Evolutionary conservation across 768 basidiomycete species (phyloP), one percentile per base, ranked within the genome.

Genomic region (Psilocybe cyanescens): DNA sequence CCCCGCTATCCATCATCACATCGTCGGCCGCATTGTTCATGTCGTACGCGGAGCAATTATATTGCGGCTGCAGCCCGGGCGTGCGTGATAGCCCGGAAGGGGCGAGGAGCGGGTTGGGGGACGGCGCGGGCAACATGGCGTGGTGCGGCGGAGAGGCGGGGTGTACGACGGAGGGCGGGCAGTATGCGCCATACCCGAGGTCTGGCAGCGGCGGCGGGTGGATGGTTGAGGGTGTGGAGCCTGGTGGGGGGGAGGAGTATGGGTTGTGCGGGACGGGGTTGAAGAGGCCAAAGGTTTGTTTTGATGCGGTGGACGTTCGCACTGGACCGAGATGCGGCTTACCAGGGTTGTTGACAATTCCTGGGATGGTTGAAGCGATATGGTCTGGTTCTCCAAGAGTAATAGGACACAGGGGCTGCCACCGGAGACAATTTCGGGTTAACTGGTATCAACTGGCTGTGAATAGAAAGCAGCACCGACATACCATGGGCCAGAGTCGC

Each of bases 1-100:
- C 89, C 8, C 87, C 89, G 0, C 79, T 67, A 44, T 90, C 88
- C 2, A 76, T 71, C 19, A 77, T 73, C 1, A 76, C 74, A 14
- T 84, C 79, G 0, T 70, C 71, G 28, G 76, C 78, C 46, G 83
- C 81, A 57, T 19, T 19, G 19, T 81, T 77, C 12, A 78, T 67
- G 11, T 80, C 78, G 60, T 83, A 84, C 39, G 57, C 72, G 7
- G 66, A 58, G 16, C 60, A 59, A 6, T 58, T 59, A 53, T 64
- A 67, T 51, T 57, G 37, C 19, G 19, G 19, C 19, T 19, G 19
- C 50, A 51, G 29, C 12, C 50, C 31, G 1, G 61, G 29, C 4
- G 62, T 60, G 8, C 37, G 53, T 0, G 60, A 62, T 6, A 59
- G 51, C 17, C 65, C 50, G 8, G 70, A 66, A 7, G 59, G 51